phyloP scores from a whole-genome alignment of 345 rosid species.

The Cardamine occulta region DNA sequence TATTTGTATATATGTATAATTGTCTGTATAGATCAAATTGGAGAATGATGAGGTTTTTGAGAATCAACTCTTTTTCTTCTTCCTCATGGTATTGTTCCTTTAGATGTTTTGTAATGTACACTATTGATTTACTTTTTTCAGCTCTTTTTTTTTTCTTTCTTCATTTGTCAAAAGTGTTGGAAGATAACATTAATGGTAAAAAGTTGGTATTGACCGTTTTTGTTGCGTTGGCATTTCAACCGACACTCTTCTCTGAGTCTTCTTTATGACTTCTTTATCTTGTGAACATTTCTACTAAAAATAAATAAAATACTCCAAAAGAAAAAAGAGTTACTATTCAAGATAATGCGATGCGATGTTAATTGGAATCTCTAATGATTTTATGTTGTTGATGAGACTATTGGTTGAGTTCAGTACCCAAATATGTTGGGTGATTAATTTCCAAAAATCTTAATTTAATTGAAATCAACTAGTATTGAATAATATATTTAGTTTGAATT shows the following conservation, averaged over 20 bases:
- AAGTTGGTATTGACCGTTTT: conserved; percentile 28
- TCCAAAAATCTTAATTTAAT: no score
- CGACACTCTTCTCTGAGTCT: conserved; percentile 29
- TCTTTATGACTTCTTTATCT: conserved; percentile 14
- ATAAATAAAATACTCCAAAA: neutral
- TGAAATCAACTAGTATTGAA: no score
- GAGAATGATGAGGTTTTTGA: conserved; percentile 39
- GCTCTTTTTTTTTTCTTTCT: conserved; percentile 3
- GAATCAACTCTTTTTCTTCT: conserved; percentile 33
- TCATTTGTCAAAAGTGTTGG: conserved; percentile 15
- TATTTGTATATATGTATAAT: conserved; percentile 27
- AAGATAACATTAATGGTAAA: conserved; percentile 32
- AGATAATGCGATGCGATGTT: neutral
- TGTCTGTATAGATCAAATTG: conserved; percentile 28
- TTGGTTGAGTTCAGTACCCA: neutral
- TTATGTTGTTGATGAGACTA: neutral
- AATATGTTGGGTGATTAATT: no score
- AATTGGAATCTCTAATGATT: neutral
- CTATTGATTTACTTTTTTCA: neutral
- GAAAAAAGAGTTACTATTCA: neutral
- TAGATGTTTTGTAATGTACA: conserved; percentile 13
- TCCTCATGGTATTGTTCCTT: conserved; percentile 11
- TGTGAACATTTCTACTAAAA: neutral
- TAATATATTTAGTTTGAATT: no score
- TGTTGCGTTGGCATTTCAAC: conserved; percentile 38